Evolutionary conservation across 208 protist genomes (phyloP).

Genomic region (Crithidia expoeki): DNA sequence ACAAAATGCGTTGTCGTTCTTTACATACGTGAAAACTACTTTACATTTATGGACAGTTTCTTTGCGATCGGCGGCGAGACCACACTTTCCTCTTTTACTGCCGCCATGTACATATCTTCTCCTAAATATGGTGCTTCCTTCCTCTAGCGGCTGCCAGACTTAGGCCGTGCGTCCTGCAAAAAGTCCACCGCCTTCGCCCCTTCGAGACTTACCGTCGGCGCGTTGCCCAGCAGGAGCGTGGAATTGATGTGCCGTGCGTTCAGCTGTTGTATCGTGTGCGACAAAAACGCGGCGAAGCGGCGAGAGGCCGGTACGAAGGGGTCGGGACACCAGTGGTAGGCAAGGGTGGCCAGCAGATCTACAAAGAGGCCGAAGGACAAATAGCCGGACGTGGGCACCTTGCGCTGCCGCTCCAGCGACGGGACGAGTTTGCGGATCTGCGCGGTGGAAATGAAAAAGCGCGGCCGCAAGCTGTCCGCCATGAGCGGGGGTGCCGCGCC

Average conservation of each 20-base stretch:
- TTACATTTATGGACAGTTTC: too few species aligned
- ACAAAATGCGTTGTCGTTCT: neutral
- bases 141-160: neutral
- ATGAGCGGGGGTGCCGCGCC: neutral
- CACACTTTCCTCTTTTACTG: too few species aligned
- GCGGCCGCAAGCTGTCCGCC: slow-evolving; percentile 20
- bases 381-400: slow-evolving; percentile 36
- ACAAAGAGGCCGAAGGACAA: slow-evolving; percentile 80
- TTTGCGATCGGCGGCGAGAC: too few species aligned
- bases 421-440: slow-evolving; percentile 47
- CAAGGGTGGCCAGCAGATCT: slow-evolving; percentile 54
- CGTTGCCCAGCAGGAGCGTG: slow-evolving; percentile 67
- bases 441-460: slow-evolving; percentile 45
- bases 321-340: slow-evolving; percentile 82
- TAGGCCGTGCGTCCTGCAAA: slow-evolving; percentile 18
- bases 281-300: slow-evolving; percentile 76
- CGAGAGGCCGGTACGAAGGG: slow-evolving; percentile 66
- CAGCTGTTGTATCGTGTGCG: slow-evolving; percentile 61
- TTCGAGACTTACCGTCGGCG: slow-evolving; percentile 55
- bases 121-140: neutral
- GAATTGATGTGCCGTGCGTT: slow-evolving; percentile 48
- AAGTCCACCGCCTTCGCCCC: slow-evolving; percentile 58
- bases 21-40: neutral
- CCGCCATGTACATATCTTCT: too few species aligned
- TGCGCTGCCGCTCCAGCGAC: slow-evolving; percentile 22